Percentiles rank a stretch among this genome's conserved stretches.
Conservation (phyloP, 2,329 filamentous ascomycete species). For the Cercospora nicotianae region DNA sequence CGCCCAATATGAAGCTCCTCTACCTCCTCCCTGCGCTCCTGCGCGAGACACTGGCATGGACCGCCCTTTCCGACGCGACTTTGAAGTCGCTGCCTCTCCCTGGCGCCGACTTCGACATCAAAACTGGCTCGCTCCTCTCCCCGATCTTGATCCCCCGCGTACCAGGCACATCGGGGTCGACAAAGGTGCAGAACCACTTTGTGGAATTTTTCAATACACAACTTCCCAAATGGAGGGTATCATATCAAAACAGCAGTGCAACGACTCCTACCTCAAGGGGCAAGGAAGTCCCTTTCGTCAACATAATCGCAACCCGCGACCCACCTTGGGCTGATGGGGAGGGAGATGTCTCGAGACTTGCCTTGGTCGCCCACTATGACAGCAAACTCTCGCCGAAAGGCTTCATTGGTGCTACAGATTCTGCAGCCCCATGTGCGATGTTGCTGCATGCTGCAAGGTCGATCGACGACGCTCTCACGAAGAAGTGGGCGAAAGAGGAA, state of each 20-base stretch:
- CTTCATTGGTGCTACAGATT: slow-evolving; percentile 92
- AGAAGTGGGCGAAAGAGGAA: slow-evolving; percentile 76
- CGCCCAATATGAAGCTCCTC: slow-evolving; percentile 28
- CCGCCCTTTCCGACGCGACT: slow-evolving; percentile 69
- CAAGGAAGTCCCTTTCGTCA: slow-evolving; percentile 75
- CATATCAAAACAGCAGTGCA: slow-evolving; percentile 87
- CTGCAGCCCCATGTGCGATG: slow-evolving; percentile 91
- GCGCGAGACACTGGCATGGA: slow-evolving; percentile 50
- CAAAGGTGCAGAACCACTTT: slow-evolving; percentile 75
- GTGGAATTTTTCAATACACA: slow-evolving; percentile 73
- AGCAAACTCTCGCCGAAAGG: slow-evolving; percentile 75
- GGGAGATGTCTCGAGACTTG: slow-evolving; percentile 77
- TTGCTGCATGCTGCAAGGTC: slow-evolving; percentile 80
- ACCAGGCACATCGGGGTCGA: slow-evolving; percentile 76
- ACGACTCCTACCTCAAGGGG: slow-evolving; percentile 74
- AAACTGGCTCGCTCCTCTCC: slow-evolving; percentile 71
- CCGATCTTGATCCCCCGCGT: slow-evolving; percentile 88
- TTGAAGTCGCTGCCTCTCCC: slow-evolving; percentile 71
- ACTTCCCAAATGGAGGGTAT: slow-evolving; percentile 76
- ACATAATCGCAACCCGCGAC: slow-evolving; percentile 82
- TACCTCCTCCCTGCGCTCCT: slow-evolving; percentile 37
- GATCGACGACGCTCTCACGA: slow-evolving; percentile 75
- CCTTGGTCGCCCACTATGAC: slow-evolving; percentile 92
- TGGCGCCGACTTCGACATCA: slow-evolving; percentile 68
- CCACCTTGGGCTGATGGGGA: slow-evolving; percentile 70